Base-by-base conservation (phyloP, 495 filamentous ascomycete species). In the Aspergillus wentii region DNA sequence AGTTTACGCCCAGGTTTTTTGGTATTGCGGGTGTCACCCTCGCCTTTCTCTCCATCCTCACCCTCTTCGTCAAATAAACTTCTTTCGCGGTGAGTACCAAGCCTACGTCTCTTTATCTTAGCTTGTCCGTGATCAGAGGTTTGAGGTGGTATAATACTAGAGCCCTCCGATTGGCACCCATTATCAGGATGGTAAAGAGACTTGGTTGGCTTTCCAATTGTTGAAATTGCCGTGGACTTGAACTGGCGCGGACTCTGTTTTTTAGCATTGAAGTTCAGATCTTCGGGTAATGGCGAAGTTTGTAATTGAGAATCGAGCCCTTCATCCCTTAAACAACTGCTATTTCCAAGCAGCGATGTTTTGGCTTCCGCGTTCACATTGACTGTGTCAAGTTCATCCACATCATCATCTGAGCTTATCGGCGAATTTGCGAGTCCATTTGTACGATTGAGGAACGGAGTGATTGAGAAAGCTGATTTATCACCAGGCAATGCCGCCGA, bases 401-500 rank as follows among this genome's bases (percentile, higher is more conserved):
- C 35, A 10, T 64, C 57, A 29, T 51, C 50, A 11, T 60, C 59
- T 16, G 61, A 59, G 35, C 54, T 63, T 17, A 35, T 43, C 7
- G 70, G 56, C 30, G 68, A 68, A 25, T 72, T 71, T 26, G 62
- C 59, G 7, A 63, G 57, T n/a, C 70, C 62, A 28, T 74, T 68
- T 5, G 83, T 86, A 35, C 85, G 82, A 64, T 91, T 94, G 19
- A 96, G 64, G 59, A 89, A 94, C 1, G 90, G 90, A 1, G 90
- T 96, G 44, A 96, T 89, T 8, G 88, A 92, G 54, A 96, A 96
- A 14, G 72, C 78, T 1, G 88, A 94, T 57, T 94, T 94, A 46
- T 94, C 88, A 17, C 85, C 88, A 22, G 80, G 62, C 26, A 81
- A 50, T 0, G 76, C 76, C 11, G 75, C 69, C 17, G 71, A 64